Conservation (phyloP, 371 early-diverging fungal genomes). For the Mucor racemosus region DNA sequence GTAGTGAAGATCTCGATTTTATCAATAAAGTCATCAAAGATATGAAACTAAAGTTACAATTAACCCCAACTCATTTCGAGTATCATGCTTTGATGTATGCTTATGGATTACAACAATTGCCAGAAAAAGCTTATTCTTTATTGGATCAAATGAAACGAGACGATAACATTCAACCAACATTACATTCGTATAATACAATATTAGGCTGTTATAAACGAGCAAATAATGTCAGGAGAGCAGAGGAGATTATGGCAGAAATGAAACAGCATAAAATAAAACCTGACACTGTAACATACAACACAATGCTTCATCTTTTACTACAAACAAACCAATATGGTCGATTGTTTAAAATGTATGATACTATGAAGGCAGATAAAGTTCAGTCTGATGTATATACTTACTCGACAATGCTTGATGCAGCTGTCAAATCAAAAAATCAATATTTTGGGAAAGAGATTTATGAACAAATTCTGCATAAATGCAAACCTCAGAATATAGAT, state of each 20-base stretch:
- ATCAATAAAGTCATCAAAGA: slow-evolving; percentile 25
- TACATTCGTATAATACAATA: slow-evolving; percentile 55
- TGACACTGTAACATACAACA: slow-evolving; percentile 56
- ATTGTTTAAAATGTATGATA: slow-evolving; percentile 36
- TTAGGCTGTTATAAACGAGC: slow-evolving; percentile 54
- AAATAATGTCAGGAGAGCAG: slow-evolving; percentile 40
- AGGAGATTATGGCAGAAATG: slow-evolving; percentile 47
- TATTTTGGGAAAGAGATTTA: slow-evolving; percentile 26
- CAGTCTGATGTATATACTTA: slow-evolving; percentile 54
- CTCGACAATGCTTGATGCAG: slow-evolving; percentile 51
- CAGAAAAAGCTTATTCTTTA: slow-evolving; percentile 29
- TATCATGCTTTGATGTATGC: slow-evolving; percentile 47
- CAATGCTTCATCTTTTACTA: slow-evolving; percentile 36
- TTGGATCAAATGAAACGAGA: slow-evolving; percentile 36
- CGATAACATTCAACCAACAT: slow-evolving; percentile 25
- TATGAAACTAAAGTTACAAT: slow-evolving; percentile 21
- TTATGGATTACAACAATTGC: slow-evolving; percentile 37
- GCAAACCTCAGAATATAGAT: slow-evolving; percentile 7
- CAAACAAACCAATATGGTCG: slow-evolving; percentile 7
- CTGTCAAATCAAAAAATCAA: slow-evolving; percentile 23
- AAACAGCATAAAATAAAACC: slow-evolving; percentile 25
- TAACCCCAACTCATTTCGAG: slow-evolving; percentile 34
- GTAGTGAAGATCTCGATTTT: slow-evolving; percentile 30
- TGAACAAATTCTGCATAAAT: slow-evolving; percentile 5
- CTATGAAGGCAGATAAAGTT: slow-evolving; percentile 33